Percentiles rank a stretch among this genome's conserved stretches.
phyloP scores from a whole-genome alignment of 2,329 filamentous ascomycete species.

The Rhynchosporium agropyri region DNA sequence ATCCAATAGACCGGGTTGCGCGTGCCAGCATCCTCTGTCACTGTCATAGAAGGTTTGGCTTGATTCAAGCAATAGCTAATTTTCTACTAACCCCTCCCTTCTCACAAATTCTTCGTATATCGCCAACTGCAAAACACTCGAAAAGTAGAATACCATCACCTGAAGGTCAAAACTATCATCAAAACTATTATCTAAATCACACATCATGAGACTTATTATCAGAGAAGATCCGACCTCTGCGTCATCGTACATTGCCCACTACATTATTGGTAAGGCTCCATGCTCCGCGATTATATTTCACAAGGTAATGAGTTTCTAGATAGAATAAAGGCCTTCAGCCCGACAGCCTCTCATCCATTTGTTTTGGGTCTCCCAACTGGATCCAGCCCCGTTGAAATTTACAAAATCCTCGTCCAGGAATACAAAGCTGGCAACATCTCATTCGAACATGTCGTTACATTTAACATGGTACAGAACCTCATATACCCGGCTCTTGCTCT shows the following conservation, averaged over 20 bases:
- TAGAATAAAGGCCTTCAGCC: constrained; percentile 76
- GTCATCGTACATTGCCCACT: constrained; percentile 77
- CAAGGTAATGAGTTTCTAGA: constrained; percentile 48
- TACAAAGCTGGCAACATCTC: constrained; percentile 74
- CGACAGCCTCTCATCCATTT: constrained; percentile 73
- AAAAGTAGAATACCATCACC: not conserved
- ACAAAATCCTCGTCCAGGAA: constrained; percentile 72
- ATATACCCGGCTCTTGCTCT: constrained; percentile 13
- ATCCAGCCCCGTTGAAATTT: constrained; percentile 77
- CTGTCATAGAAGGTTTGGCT: constrained; percentile 16
- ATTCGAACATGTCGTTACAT: constrained; percentile 86
- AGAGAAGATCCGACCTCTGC: constrained; percentile 70
- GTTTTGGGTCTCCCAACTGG: constrained; percentile 83
- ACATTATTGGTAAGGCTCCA: constrained; percentile 66
- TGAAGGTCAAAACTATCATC: not conserved
- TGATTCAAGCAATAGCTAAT: constrained; percentile 18
- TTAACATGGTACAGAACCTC: constrained; percentile 73
- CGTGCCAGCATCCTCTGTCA: constrained; percentile 13
- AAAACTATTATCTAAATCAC: constrained; percentile 10
- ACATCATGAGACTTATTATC: constrained; percentile 78
- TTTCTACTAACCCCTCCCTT: constrained; percentile 22
- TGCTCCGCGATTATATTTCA: constrained; percentile 6
- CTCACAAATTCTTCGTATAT: constrained; percentile 11
- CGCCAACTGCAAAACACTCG: not conserved
- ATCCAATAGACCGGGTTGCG: constrained; percentile 21